Base-by-base conservation (phyloP, 768 basidiomycete species). In the Clitopilus hobsonii region DNA sequence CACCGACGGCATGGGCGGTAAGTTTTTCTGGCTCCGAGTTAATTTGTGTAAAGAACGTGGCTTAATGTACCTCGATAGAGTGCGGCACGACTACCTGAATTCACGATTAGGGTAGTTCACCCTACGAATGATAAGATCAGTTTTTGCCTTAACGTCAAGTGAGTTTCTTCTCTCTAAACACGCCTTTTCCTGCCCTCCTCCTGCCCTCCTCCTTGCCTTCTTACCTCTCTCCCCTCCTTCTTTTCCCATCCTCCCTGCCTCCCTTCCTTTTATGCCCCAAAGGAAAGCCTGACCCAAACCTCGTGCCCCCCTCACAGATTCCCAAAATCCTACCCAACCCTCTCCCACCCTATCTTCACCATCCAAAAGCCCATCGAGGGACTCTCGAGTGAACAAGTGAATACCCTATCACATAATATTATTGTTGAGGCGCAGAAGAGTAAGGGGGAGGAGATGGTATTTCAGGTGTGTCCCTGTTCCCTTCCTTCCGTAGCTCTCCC, bases 1-100 rank as follows among this genome's bases (percentile, higher is more conserved):
- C 89, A 14, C 86, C 87, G 27, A 90, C 83, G 64, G 91, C 82
- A 51, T 94, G 91, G 91, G 92, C 91, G 80, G 90, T 89, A 32
- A 10, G 71, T 67, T 51, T 51, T 51, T 27, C n/a, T 26, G 27
- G 18, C 11, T 10, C 29, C 23, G 49, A 27, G n/a, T 18, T n/a
- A 22, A 22, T 48, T 26, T 11, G 4, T 13, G 47, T 13, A 32
- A 28, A 32, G 29, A 25, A 53, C 49, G 14, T 51, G 25, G 26
- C 24, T 20, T 26, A 6, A n/a, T 38, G 10, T 49, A 38, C 29
- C 30, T 5, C 14, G 29, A 1, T 56, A 91, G 90, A 83, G 80
- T 56, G 90, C 88, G 22, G 70, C 77, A 32, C 76, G 84, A 59
- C 72, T 88, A 28, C 88, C 83, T 51, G 89, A 91, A 72, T 92